These are phyloP conservation scores for Volutella citrinella DNA, from an alignment of 2,329 filamentous ascomycete genomes.

Conservation along the genomic window DNA sequence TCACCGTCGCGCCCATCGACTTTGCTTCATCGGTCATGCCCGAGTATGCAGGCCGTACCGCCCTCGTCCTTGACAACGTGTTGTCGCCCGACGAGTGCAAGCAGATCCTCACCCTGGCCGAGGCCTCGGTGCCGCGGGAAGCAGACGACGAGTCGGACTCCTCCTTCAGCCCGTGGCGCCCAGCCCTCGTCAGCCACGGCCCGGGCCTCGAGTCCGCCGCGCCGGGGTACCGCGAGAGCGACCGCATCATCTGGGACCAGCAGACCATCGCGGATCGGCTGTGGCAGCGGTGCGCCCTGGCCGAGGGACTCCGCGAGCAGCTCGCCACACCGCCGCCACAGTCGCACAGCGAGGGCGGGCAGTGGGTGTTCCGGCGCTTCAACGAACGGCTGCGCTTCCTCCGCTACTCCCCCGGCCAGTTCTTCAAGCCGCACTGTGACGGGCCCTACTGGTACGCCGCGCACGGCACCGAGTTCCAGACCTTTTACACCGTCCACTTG, in stretches of 20 bases:
- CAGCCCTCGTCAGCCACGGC: conserved; percentile 67
- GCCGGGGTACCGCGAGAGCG: conserved; percentile 62
- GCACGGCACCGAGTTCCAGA: conserved; percentile 42
- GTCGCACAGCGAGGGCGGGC: conserved; percentile 16
- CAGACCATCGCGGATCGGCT: conserved; percentile 59
- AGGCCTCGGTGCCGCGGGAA: conserved; percentile 42
- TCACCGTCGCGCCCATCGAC: conserved; percentile 46
- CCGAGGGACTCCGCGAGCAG: conserved; percentile 39
- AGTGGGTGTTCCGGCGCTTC: conserved; percentile 48
- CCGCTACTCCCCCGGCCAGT: conserved; percentile 68
- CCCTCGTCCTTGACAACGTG: conserved; percentile 59
- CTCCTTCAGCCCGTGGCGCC: conserved; percentile 54
- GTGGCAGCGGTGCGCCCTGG: conserved; percentile 54
- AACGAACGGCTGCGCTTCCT: conserved; percentile 77
- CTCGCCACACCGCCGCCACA: conserved; percentile 34
- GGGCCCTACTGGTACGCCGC: conserved; percentile 55
- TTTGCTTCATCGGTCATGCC: conserved; percentile 48
- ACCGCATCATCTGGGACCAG: conserved; percentile 75
- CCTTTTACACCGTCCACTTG: conserved; percentile 54
- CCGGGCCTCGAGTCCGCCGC: conserved; percentile 53
- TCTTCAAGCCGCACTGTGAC: conserved; percentile 71
- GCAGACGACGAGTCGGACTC: too few species aligned
- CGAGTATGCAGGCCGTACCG: conserved; percentile 51
- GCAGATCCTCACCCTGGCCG: conserved; percentile 48
- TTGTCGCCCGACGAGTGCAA: conserved; percentile 56